These are phyloP conservation scores for Lentinus tigrinus DNA, from an alignment of 768 basidiomycete genomes.

Conservation along the genomic window DNA sequence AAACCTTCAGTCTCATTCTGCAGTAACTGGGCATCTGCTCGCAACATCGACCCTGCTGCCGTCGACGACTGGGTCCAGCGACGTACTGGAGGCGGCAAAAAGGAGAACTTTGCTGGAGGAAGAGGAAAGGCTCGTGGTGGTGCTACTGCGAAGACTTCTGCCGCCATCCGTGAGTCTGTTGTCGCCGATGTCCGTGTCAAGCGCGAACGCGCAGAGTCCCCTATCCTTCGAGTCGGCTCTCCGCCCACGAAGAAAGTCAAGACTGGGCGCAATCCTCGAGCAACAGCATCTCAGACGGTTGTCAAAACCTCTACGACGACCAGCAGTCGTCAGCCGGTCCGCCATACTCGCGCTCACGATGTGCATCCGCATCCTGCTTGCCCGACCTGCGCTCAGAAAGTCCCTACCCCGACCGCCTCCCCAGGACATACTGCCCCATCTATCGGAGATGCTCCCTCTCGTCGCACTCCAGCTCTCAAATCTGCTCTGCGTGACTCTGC, in stretches of 20 bases:
- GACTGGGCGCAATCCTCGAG: background rate
- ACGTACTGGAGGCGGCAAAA: background rate
- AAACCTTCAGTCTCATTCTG: background rate
- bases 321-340: background rate
- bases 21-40: background rate
- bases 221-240: background rate
- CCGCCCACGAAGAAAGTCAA: conserved; percentile 1
- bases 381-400: background rate
- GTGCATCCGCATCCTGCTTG: conserved; percentile 9
- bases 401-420: too few species aligned
- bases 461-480: background rate
- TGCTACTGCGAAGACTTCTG: background rate
- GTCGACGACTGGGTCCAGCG: conserved; percentile 6
- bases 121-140: background rate
- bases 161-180: background rate
- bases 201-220: conserved; percentile 19
- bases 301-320: background rate
- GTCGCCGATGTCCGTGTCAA: conserved; percentile 5
- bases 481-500: background rate
- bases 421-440: too few species aligned
- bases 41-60: background rate
- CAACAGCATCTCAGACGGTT: background rate
- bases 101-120: background rate
- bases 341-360: conserved; percentile 20
- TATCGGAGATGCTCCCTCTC: background rate